Evolutionary conservation across 2,329 filamentous ascomycete genomes (phyloP).

Genomic region (Hortaea sp.): DNA sequence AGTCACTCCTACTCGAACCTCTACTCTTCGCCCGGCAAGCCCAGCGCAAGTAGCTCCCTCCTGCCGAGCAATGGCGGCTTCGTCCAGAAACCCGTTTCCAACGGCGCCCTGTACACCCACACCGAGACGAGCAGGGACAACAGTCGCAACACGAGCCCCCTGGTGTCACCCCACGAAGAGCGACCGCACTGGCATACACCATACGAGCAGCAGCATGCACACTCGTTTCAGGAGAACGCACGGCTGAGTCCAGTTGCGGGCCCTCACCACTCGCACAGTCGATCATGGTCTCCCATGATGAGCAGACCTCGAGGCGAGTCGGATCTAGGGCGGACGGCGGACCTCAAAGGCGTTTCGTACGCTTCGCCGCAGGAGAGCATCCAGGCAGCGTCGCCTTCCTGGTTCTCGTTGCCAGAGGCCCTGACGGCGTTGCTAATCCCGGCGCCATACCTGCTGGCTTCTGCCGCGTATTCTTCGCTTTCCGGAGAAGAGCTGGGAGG

Average conservation of each 20-base stretch:
- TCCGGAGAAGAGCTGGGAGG: constrained; percentile 13
- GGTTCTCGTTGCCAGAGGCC: constrained; percentile 34
- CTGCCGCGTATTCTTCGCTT: constrained; percentile 33
- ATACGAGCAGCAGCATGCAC: constrained; percentile 11
- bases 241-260: neutral
- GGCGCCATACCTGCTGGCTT: constrained; percentile 39
- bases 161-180: constrained; percentile 11
- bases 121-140: constrained; percentile 20
- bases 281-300: constrained; percentile 17
- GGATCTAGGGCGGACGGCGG: constrained; percentile 31
- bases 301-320: constrained; percentile 35
- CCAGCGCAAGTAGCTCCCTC: constrained; percentile 2
- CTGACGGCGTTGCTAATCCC: constrained; percentile 42
- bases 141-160: constrained; percentile 10
- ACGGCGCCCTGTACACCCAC: constrained; percentile 16
- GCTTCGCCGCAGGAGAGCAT: constrained; percentile 10
- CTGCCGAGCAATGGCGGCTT: constrained; percentile 2
- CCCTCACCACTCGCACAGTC: constrained; percentile 10
- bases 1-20: constrained; percentile 12
- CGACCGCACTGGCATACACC: constrained; percentile 7
- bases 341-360: constrained; percentile 7
- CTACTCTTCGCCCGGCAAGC: constrained; percentile 9
- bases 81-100: constrained; percentile 12
- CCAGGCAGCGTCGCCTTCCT: constrained; percentile 12
- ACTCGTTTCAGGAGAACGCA: constrained; percentile 13